Percentiles rank a stretch among this genome's conserved stretches.
Conservation (phyloP, 495 filamentous ascomycete genomes). For the Penicillium tannophilum region DNA sequence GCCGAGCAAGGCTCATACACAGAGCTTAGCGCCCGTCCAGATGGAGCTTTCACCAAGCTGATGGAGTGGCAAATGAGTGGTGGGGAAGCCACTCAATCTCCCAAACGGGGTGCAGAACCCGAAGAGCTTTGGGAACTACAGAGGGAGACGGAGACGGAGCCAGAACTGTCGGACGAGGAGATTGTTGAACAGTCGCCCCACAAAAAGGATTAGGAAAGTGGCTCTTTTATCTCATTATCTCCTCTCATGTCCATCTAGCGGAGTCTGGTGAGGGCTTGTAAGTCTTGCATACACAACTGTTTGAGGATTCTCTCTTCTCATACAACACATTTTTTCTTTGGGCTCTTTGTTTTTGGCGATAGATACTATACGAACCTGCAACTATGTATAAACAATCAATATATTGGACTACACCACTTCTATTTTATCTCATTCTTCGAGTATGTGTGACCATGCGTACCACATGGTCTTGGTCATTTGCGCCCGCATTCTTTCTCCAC, state of each 20-base stretch:
- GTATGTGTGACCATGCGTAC: background rate
- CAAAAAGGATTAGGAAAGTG: conserved; percentile 25
- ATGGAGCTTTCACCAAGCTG: conserved; percentile 86
- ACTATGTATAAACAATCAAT: conserved; percentile 25
- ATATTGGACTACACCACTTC: conserved; percentile 2
- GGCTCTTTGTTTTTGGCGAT: conserved; percentile 20
- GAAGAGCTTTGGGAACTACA: conserved; percentile 41
- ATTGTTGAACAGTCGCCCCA: conserved; percentile 15
- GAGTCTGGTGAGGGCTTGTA: background rate
- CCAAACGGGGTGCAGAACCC: conserved; percentile 25
- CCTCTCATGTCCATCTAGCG: background rate
- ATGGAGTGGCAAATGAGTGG: conserved; percentile 99
- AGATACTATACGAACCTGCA: conserved; percentile 15
- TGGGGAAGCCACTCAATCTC: conserved; percentile 55
- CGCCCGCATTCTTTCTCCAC: conserved; percentile 1
- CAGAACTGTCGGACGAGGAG: conserved; percentile 26
- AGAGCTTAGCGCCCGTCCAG: conserved; percentile 66
- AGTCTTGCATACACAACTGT: conserved; percentile 1
- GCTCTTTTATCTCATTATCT: background rate
- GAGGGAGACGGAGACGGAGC: conserved; percentile 30
- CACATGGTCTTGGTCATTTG: background rate
- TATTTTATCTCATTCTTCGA: background rate
- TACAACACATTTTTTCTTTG: conserved; percentile 1
- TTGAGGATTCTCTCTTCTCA: conserved; percentile 16
- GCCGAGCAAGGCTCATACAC: conserved; percentile 83